Conservation (phyloP, 108 stramenopile genomes). For the Nitzschia palea region DNA sequence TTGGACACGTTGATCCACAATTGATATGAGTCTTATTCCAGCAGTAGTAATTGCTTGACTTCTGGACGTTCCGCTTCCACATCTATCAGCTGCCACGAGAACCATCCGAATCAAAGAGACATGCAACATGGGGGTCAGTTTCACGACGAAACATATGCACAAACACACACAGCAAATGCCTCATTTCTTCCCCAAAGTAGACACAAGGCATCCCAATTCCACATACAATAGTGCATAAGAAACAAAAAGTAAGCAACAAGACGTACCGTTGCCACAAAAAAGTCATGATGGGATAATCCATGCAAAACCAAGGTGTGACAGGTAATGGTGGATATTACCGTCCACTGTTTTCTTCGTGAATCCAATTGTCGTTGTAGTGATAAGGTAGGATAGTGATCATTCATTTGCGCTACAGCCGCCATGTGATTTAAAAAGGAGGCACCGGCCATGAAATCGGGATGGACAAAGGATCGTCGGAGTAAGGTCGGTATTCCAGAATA, state of each 20-base stretch:
- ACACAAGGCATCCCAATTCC: too few species aligned
- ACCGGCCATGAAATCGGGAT: conserved; percentile 47
- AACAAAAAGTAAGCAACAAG: neutral
- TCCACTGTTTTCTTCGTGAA: conserved; percentile 37
- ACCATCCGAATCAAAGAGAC: too few species aligned
- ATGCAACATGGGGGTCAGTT: neutral
- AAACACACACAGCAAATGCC: neutral
- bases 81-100: conserved; percentile 39
- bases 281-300: conserved; percentile 60
- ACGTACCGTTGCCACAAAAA: conserved; percentile 58
- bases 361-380: conserved; percentile 37
- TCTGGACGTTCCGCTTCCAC: conserved; percentile 43
- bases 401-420: conserved; percentile 59
- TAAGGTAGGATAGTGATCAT: conserved; percentile 52
- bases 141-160: too few species aligned
- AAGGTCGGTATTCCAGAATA: conserved; percentile 13
- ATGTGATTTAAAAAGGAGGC: conserved; percentile 42
- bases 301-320: conserved; percentile 49
- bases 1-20: too few species aligned
- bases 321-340: conserved; percentile 31
- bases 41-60: conserved; percentile 25
- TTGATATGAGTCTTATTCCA: neutral
- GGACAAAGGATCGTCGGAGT: conserved; percentile 34
- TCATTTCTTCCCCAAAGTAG: too few species aligned
- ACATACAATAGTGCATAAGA: neutral